Conservation (phyloP, 768 basidiomycete species). For the Podaxis carcinomalis region DNA sequence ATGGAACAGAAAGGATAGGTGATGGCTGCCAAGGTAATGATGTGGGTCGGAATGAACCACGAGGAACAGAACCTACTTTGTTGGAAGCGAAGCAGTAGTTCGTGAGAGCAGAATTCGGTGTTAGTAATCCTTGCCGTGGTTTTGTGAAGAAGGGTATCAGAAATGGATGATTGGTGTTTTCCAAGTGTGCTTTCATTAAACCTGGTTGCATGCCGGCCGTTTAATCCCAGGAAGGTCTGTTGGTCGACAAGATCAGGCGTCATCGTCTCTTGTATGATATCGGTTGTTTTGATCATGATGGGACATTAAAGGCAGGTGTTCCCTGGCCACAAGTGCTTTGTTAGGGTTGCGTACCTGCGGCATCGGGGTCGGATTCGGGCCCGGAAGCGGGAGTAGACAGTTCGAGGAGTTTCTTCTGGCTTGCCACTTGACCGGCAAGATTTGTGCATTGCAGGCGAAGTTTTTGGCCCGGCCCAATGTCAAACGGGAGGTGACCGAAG, state of each 20-base stretch:
- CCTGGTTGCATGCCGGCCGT: not conserved
- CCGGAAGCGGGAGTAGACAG: not conserved
- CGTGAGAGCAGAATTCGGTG: not conserved
- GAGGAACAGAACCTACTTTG: not conserved
- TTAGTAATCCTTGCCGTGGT: not conserved
- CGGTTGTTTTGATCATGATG: not conserved
- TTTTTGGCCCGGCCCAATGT: not conserved
- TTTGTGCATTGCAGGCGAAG: not conserved
- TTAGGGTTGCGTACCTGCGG: constrained; percentile 3
- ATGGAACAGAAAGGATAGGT: not conserved
- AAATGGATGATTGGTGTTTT: not conserved
- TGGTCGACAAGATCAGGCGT: not conserved
- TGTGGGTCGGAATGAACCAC: not conserved
- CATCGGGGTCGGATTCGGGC: constrained; percentile 5
- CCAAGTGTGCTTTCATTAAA: not conserved
- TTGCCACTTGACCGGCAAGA: not conserved
- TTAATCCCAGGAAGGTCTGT: not conserved
- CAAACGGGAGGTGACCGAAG: too few species aligned
- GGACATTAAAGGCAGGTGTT: constrained; percentile 1
- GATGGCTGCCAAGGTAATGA: constrained; percentile 6
- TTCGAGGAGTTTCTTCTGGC: not conserved
- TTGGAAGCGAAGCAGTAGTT: not conserved
- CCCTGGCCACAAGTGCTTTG: not conserved
- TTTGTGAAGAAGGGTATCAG: not conserved
- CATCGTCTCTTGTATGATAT: not conserved